A percentile compares a stretch with the other conserved stretches of the same genome.
Evolutionary conservation across 805 yeast species (phyloP).

Genomic region (Nakazawaea wickerhamii): DNA sequence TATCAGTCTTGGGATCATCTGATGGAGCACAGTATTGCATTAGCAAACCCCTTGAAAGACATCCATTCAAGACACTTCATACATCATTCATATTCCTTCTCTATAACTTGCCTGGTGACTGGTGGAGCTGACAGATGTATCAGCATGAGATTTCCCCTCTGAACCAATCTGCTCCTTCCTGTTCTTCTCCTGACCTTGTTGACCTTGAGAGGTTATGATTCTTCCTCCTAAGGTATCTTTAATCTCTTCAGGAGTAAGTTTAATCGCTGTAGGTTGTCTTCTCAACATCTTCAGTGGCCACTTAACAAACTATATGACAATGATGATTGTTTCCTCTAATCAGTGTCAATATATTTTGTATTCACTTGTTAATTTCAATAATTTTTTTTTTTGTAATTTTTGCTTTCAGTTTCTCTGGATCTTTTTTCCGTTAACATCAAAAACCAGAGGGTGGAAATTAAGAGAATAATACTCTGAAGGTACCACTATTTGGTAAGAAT

Average conservation of each 20-base stretch:
- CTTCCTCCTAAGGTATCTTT: slow-evolving; percentile 20
- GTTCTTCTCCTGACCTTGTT: slow-evolving; percentile 31
- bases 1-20: too few species aligned
- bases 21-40: too few species aligned
- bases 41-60: too few species aligned
- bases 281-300: slow-evolving; percentile 55
- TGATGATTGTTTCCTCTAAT: too few species aligned
- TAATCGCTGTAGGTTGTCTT: slow-evolving; percentile 65
- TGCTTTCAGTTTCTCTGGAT: neutral
- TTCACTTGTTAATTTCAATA: slow-evolving; percentile 16
- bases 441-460: too few species aligned
- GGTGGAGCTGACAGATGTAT: neutral
- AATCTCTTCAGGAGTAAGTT: slow-evolving; percentile 65
- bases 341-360: too few species aligned
- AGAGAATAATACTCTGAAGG: too few species aligned
- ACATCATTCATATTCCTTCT: too few species aligned
- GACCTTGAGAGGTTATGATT: slow-evolving; percentile 24
- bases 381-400: neutral
- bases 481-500: too few species aligned
- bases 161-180: slow-evolving; percentile 3
- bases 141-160: neutral
- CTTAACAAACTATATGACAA: too few species aligned
- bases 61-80: too few species aligned
- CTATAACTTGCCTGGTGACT: neutral
- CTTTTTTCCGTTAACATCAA: too few species aligned